Percentiles rank a stretch among this genome's conserved stretches.
Conservation (phyloP, 2,329 filamentous ascomycete species). For the Proliferodiscus dingleyae region DNA sequence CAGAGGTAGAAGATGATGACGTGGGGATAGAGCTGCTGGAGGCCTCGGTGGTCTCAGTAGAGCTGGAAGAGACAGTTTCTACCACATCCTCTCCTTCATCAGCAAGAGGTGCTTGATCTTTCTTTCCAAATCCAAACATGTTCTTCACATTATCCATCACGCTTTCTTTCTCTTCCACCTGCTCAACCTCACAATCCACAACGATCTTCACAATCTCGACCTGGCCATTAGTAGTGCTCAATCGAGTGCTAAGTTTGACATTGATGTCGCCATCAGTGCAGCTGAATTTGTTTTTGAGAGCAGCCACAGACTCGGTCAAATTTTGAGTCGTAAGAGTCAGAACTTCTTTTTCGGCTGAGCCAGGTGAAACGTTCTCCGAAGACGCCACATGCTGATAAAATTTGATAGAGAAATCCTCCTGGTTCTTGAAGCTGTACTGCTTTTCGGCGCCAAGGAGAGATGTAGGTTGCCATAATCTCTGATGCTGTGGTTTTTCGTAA, state of each 20-base stretch:
- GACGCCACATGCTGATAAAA: slow-evolving; percentile 69
- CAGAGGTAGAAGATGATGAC: slow-evolving; percentile 43
- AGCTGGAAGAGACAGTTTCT: background rate
- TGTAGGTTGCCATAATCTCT: slow-evolving; percentile 76
- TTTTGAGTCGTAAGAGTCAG: slow-evolving; percentile 73
- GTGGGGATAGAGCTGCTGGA: slow-evolving; percentile 43
- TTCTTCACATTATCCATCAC: slow-evolving; percentile 95
- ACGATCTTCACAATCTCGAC: slow-evolving; percentile 72
- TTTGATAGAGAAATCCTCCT: slow-evolving; percentile 72
- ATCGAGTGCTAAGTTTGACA: slow-evolving; percentile 71
- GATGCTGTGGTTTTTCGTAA: slow-evolving; percentile 66
- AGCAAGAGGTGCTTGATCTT: slow-evolving; percentile 67
- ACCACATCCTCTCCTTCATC: slow-evolving; percentile 49
- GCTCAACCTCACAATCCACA: slow-evolving; percentile 80
- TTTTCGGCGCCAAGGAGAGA: slow-evolving; percentile 76
- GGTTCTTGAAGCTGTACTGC: slow-evolving; percentile 77
- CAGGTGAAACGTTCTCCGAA: slow-evolving; percentile 37
- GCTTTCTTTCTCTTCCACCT: slow-evolving; percentile 65
- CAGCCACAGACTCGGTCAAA: slow-evolving; percentile 74
- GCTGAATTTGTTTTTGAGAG: slow-evolving; percentile 72
- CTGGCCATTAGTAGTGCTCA: slow-evolving; percentile 69
- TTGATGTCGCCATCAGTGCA: slow-evolving; percentile 69
- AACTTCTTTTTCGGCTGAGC: slow-evolving; percentile 53
- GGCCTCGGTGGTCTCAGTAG: slow-evolving; percentile 10
- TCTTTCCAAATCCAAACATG: slow-evolving; percentile 90